Evolutionary conservation across 352 stramenopile species (phyloP), one percentile per base, ranked within the genome.

Genomic region (Pythium dissimile): DNA sequence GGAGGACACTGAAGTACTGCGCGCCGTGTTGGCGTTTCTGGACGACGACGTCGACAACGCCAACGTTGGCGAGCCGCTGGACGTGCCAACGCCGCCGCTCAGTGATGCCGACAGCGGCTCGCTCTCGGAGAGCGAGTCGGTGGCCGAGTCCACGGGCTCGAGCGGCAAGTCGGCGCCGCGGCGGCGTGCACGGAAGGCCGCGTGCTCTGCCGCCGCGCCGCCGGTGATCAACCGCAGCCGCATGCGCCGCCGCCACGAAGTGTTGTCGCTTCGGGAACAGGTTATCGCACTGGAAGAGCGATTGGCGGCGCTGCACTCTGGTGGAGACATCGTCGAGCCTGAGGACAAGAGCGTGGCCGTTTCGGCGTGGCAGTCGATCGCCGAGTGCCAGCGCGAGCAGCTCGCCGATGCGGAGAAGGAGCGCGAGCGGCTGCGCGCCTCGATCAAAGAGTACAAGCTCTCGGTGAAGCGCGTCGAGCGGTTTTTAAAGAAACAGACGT

Each of bases 161-260:
- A 27, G n/a, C 43, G 16, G 23, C 20, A 34, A 27, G 26, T 16
- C 13, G 24, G 3, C 23, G 6, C 1, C 16, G 11, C 35, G 37
- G 43, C 43, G 43, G 10, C 9, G 15, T 9, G 21, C 30, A 0
- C 21, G 32, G 4, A 43, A 43, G 24, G n/a, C 31, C 11, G 31
- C 31, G 7, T 6, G 5, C 7, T 15, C 20, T n/a, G 10, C 2
- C 2, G 41, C 20, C 3, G 10, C 4, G 23, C 53, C 51, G n/a
- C 38, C 28, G 5, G 38, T 50, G 26, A 39, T 58, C 21, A 58
- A 58, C 28, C 51, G 52, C 18, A 67, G 59, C 1, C 73, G 67
- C 50, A 66, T 67, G 46, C 71, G 67, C 5, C 67, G 64, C 27
- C 74, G 67, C 38, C 56, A 76, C 8, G 67, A 79, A 34, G 37